These are phyloP conservation scores for Puccinia coronata DNA, from an alignment of 1,284 basidiomycete genomes.

Conservation along the genomic window DNA sequence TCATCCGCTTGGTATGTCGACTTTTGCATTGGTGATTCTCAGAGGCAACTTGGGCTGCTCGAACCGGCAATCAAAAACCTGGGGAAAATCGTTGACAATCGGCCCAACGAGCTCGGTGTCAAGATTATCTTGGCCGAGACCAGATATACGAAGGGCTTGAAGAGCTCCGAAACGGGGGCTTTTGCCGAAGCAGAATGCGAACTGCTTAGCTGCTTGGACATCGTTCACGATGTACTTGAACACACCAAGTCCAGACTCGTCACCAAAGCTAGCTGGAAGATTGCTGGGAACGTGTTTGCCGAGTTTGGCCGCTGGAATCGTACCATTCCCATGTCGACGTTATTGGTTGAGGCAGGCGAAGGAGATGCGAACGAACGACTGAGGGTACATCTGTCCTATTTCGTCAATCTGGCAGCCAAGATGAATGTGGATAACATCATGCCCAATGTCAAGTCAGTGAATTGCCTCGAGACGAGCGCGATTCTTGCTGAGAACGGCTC, in stretches of 20 bases:
- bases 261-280: constrained; percentile 78
- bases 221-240: constrained; percentile 66
- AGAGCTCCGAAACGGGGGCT: constrained; percentile 71
- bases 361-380: constrained; percentile 36
- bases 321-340: constrained; percentile 28
- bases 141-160: constrained; percentile 70
- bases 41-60: constrained; percentile 75
- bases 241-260: constrained; percentile 51
- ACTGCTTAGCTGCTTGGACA: constrained; percentile 67
- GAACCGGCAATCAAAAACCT: constrained; percentile 73
- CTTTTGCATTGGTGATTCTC: constrained; percentile 83
- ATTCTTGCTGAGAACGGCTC: constrained; percentile 44
- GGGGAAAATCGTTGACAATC: constrained; percentile 65
- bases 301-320: constrained; percentile 52
- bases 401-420: constrained; percentile 44
- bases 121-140: constrained; percentile 74
- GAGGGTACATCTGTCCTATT: constrained; percentile 25
- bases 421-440: constrained; percentile 44
- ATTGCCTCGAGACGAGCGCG: constrained; percentile 40
- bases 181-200: constrained; percentile 72
- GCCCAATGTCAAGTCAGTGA: constrained; percentile 37
- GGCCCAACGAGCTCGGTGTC: constrained; percentile 69
- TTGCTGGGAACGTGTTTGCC: constrained; percentile 75
- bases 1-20: constrained; percentile 77
- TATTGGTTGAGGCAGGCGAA: constrained; percentile 17